A percentile compares a stretch with the other conserved stretches of the same genome.
phyloP scores from a whole-genome alignment of 768 basidiomycete genomes.

The Cystobasidium onofrii region DNA sequence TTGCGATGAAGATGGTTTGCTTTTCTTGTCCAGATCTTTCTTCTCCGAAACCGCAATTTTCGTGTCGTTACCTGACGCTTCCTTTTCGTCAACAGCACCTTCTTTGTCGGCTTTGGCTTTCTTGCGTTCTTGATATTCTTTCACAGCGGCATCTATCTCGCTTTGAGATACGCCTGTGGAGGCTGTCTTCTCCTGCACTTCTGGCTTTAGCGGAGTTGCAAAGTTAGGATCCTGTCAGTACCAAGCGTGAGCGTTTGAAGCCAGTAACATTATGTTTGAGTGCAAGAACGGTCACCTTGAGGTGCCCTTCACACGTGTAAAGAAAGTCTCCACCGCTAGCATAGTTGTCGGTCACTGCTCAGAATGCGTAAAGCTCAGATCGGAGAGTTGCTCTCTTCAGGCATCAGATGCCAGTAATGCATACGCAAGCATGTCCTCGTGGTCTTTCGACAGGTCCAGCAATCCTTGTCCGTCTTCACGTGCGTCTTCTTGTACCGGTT shows the following conservation, averaged over 20 bases:
- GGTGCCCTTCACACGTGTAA: conserved; percentile 21
- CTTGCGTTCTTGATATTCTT: conserved; percentile 35
- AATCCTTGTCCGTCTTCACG: conserved; percentile 31
- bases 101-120: conserved; percentile 28
- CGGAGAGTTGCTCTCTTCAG: too few species aligned
- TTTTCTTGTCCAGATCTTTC: background rate
- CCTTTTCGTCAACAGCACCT: conserved; percentile 25
- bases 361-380: background rate
- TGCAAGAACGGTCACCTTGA: background rate
- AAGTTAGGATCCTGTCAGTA: conserved; percentile 14
- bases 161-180: background rate
- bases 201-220: background rate
- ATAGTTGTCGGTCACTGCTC: conserved; percentile 24
- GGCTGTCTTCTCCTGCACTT: background rate
- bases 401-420: background rate
- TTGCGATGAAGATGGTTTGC: background rate
- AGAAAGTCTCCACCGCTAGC: conserved; percentile 21
- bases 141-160: conserved; percentile 19
- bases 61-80: background rate
- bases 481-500: conserved; percentile 21
- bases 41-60: background rate
- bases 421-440: conserved; percentile 16
- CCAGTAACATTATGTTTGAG: too few species aligned
- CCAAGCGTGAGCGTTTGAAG: background rate
- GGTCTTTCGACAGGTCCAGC: conserved; percentile 29